Conservation (phyloP, 768 basidiomycete species). For the Xerocomellus dryophilus region DNA sequence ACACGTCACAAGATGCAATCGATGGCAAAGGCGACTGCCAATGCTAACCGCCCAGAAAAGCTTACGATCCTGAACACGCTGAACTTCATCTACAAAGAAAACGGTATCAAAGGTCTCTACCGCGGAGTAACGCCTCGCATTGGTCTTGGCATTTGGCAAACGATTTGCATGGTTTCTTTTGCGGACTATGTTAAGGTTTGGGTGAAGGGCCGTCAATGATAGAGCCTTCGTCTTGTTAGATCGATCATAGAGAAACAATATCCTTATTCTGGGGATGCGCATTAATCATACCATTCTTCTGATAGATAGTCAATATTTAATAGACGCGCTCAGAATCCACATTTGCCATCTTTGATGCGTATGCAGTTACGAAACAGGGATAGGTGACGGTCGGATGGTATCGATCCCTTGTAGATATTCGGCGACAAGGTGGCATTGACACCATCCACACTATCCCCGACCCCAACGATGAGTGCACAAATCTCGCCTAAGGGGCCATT, state of each 20-base stretch:
- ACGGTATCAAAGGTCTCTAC: constrained; percentile 95
- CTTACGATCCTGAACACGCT: constrained; percentile 90
- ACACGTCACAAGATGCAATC: constrained; percentile 84
- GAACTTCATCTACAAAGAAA: constrained; percentile 92
- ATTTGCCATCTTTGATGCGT: neutral
- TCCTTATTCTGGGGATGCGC: constrained; percentile 14
- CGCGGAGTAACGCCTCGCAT: constrained; percentile 97
- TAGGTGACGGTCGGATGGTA: too few species aligned
- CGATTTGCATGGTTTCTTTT: constrained; percentile 97
- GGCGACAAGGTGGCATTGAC: neutral
- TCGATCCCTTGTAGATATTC: too few species aligned
- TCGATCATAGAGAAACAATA: constrained; percentile 24
- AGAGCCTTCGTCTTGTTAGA: constrained; percentile 1
- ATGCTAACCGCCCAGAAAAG: constrained; percentile 83
- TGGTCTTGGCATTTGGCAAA: constrained; percentile 95
- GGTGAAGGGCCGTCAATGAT: constrained; percentile 47
- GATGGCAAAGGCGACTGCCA: constrained; percentile 77
- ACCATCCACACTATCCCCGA: neutral
- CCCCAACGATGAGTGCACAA: constrained; percentile 38
- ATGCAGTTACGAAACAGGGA: too few species aligned
- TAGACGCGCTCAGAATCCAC: neutral
- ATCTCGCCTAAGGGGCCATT: constrained; percentile 19
- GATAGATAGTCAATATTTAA: neutral
- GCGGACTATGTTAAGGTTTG: constrained; percentile 94
- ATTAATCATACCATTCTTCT: constrained; percentile 14